phyloP scores from a whole-genome alignment of 2,329 filamentous ascomycete species.

The Aspergillus sp. region DNA sequence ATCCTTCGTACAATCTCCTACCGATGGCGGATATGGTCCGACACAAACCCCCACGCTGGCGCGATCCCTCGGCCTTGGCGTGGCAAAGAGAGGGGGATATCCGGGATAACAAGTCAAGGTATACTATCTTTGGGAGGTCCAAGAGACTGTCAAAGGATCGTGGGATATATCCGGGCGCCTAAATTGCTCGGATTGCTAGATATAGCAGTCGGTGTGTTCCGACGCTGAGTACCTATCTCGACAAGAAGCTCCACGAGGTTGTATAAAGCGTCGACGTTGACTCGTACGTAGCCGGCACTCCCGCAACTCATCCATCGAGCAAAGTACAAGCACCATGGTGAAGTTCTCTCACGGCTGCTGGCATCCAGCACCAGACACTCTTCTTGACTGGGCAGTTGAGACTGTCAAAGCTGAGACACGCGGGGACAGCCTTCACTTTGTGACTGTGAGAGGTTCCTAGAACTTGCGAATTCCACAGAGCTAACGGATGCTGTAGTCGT shows the following conservation, averaged over 20 bases:
- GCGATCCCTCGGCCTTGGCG: too few species aligned
- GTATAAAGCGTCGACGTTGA: too few species aligned
- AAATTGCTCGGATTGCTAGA: background rate
- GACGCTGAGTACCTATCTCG: background rate
- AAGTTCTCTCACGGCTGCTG: constrained; percentile 10
- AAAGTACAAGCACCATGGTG: background rate
- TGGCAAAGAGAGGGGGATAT: too few species aligned
- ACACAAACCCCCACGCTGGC: too few species aligned
- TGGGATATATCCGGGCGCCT: background rate
- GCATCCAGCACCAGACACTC: constrained; percentile 9
- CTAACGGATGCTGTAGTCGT: background rate
- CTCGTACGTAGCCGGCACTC: background rate
- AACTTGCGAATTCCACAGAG: background rate
- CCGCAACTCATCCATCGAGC: background rate
- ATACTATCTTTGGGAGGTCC: too few species aligned
- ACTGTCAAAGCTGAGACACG: constrained; percentile 7
- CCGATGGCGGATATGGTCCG: too few species aligned
- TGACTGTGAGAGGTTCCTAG: constrained; percentile 1
- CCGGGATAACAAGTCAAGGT: too few species aligned
- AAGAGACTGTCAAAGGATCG: background rate
- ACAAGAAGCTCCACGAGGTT: background rate
- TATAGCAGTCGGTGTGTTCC: too few species aligned
- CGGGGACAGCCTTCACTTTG: constrained; percentile 6
- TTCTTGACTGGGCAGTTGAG: constrained; percentile 9
- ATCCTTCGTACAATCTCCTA: too few species aligned